phyloP scores from a whole-genome alignment of 2,329 filamentous ascomycete species.

The Orbilia javanica region DNA sequence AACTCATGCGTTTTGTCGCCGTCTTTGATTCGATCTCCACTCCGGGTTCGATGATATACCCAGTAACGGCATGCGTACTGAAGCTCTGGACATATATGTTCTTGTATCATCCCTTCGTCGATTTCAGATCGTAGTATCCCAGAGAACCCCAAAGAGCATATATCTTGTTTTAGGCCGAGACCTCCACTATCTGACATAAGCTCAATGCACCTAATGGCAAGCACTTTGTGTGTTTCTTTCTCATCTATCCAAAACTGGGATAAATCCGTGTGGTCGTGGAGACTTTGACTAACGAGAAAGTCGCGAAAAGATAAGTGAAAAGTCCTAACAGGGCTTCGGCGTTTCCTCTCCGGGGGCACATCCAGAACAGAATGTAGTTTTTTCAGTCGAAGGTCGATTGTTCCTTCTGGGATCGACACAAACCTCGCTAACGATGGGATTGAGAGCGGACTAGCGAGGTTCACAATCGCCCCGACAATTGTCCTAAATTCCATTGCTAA shows the following conservation, averaged over 20 bases:
- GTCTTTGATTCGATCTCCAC: neutral
- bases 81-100: constrained; percentile 5
- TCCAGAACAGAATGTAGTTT: constrained; percentile 16
- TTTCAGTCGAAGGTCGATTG: constrained; percentile 1
- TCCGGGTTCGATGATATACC: constrained; percentile 11
- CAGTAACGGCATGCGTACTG: constrained; percentile 30
- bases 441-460: constrained; percentile 20
- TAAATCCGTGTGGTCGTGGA: neutral
- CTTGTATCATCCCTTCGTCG: neutral
- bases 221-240: constrained; percentile 6
- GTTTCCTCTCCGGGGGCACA: neutral
- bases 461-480: constrained; percentile 13
- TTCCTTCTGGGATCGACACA: neutral
- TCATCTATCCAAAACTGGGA: constrained; percentile 40
- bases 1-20: neutral
- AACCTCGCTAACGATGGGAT: neutral
- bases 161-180: constrained; percentile 55
- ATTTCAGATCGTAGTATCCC: constrained; percentile 18
- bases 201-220: constrained; percentile 61
- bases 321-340: neutral
- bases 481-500: neutral
- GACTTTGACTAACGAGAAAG: constrained; percentile 1
- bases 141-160: neutral
- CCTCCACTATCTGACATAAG: constrained; percentile 63
- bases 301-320: constrained; percentile 34